These are phyloP conservation scores for Oxytropis ochrocephala DNA, from an alignment of 306 rosid species.

Conservation along the genomic window DNA sequence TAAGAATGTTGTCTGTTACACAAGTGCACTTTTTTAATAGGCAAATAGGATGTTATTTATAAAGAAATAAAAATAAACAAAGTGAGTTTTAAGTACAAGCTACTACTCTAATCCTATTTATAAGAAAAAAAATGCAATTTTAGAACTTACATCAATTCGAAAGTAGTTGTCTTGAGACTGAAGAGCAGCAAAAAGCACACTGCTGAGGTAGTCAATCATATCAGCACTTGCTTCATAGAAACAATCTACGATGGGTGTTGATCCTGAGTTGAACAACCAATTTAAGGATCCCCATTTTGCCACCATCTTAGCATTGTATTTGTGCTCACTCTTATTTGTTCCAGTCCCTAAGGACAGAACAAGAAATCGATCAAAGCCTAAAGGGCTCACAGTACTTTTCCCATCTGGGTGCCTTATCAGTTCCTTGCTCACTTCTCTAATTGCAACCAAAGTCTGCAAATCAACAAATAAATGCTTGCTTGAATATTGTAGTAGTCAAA, in stretches of 20 bases:
- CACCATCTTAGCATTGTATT: conserved; percentile 28
- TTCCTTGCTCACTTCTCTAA: conserved; percentile 37
- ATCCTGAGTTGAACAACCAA: conserved; percentile 32
- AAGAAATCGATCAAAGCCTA: conserved; percentile 30
- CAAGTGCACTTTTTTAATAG: too few species aligned
- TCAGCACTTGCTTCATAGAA: conserved; percentile 30
- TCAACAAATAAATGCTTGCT: background rate
- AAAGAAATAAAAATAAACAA: too few species aligned
- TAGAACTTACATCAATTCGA: conserved; percentile 37
- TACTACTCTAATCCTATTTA: too few species aligned
- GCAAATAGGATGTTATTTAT: too few species aligned
- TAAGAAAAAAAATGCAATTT: too few species aligned
- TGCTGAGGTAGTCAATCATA: conserved; percentile 40
- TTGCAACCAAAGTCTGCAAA: conserved; percentile 41
- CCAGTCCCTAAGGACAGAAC: conserved; percentile 50
- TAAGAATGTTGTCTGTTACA: too few species aligned
- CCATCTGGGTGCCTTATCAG: conserved; percentile 19
- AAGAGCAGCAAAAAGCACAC: conserved; percentile 32
- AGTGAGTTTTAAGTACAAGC: too few species aligned
- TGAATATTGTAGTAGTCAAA: too few species aligned
- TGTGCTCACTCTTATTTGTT: conserved; percentile 22
- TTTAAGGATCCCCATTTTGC: conserved; percentile 37
- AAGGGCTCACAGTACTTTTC: background rate
- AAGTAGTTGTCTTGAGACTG: conserved; percentile 32
- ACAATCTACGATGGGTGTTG: conserved; percentile 35